These are phyloP conservation scores for Ophiostoma tasmaniense DNA, from an alignment of 2,329 filamentous ascomycete genomes.

Conservation along the genomic window DNA sequence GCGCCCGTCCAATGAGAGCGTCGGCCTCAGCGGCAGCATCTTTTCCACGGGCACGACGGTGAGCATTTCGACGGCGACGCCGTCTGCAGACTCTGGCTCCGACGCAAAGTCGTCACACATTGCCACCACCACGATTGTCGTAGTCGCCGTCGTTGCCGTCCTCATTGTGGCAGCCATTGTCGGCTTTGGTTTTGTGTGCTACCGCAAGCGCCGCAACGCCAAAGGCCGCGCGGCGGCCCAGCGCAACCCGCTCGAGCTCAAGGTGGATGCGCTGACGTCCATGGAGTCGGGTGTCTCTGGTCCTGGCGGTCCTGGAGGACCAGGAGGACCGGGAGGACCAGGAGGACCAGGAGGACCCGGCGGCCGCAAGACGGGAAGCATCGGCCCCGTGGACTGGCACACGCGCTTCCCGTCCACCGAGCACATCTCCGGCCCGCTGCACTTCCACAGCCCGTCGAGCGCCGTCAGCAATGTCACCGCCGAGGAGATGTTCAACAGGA, in stretches of 20 bases:
- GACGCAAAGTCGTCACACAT: constrained; percentile 8
- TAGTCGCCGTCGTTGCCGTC: constrained; percentile 34
- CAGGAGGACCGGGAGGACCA: not conserved
- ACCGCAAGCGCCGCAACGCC: constrained; percentile 32
- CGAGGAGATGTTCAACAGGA: not conserved
- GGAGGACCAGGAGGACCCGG: not conserved
- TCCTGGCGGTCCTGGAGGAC: not conserved
- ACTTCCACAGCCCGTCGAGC: constrained; percentile 15
- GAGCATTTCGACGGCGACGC: constrained; percentile 29
- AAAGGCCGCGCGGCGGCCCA: not conserved
- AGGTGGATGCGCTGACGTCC: not conserved
- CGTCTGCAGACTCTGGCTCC: constrained; percentile 15
- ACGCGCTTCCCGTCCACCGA: constrained; percentile 7
- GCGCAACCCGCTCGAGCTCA: not conserved
- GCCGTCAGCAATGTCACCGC: not conserved
- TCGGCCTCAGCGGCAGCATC: constrained; percentile 27
- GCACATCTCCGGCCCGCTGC: constrained; percentile 12
- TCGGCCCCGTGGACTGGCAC: constrained; percentile 9
- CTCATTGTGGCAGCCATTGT: constrained; percentile 35
- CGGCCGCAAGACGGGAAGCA: not conserved
- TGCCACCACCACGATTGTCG: constrained; percentile 29
- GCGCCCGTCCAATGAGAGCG: constrained; percentile 27
- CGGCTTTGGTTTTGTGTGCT: constrained; percentile 37
- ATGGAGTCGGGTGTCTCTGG: not conserved
- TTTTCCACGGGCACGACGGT: constrained; percentile 25